Evolutionary conservation across 139 green algal genomes (phyloP).

Genomic region (Ettlia oleoabundans): DNA sequence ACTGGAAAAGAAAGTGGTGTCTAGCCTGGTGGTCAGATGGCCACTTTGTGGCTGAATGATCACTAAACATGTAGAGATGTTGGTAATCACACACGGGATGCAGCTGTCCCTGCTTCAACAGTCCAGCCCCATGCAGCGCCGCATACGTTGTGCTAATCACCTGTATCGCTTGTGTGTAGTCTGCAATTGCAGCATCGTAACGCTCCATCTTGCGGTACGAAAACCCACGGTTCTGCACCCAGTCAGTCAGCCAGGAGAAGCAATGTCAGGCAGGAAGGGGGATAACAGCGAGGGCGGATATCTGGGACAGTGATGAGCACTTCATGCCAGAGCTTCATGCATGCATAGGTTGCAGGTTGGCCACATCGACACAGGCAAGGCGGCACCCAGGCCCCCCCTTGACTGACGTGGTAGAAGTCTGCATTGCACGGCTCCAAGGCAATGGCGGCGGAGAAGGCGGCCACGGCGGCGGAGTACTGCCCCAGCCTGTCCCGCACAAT

Average conservation of each 20-base stretch:
- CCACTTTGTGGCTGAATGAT: too few species aligned
- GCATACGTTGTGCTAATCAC: conserved; percentile 40
- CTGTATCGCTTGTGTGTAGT: conserved; percentile 81
- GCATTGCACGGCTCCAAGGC: conserved; percentile 71
- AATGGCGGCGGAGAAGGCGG: conserved; percentile 79
- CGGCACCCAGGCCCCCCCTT: too few species aligned
- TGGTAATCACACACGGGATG: too few species aligned
- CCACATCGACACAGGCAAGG: too few species aligned
- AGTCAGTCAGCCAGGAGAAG: background rate
- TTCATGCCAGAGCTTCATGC: too few species aligned
- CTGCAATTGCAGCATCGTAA: conserved; percentile 74
- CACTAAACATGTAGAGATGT: too few species aligned
- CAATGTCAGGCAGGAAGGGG: background rate
- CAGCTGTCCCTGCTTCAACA: too few species aligned
- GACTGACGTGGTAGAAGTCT: conserved; percentile 85
- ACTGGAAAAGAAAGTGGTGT: too few species aligned
- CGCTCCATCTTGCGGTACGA: conserved; percentile 81
- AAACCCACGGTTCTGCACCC: conserved; percentile 77
- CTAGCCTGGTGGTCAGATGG: too few species aligned
- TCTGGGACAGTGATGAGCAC: too few species aligned
- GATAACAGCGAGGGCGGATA: background rate
- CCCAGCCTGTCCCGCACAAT: conserved; percentile 75
- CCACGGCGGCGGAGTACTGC: conserved; percentile 70
- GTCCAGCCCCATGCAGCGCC: background rate
- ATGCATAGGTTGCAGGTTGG: too few species aligned